phyloP scores from a whole-genome alignment of 2,329 filamentous ascomycete species.

The Ustulina deusta region DNA sequence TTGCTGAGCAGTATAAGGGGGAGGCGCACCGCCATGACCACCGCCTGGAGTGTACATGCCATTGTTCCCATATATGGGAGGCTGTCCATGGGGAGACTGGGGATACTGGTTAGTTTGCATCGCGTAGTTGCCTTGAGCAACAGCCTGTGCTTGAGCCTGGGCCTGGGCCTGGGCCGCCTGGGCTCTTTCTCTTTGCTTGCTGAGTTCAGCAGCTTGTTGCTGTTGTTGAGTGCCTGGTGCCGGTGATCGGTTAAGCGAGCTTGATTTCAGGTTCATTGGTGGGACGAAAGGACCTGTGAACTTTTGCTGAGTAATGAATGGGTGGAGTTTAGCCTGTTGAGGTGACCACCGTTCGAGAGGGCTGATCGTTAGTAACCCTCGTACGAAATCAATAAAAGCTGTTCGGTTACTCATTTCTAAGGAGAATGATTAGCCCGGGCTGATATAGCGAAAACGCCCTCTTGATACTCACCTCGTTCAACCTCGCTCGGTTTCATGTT shows the following conservation, averaged over 20 bases:
- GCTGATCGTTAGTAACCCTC: slow-evolving; percentile 92
- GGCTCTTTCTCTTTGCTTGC: slow-evolving; percentile 91
- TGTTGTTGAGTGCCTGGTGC: slow-evolving; percentile 96
- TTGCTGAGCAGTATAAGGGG: slow-evolving; percentile 81
- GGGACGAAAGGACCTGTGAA: slow-evolving; percentile 96
- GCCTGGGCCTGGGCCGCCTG: slow-evolving; percentile 70
- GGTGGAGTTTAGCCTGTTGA: slow-evolving; percentile 95
- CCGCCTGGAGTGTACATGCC: slow-evolving; percentile 78
- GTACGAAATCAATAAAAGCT: slow-evolving; percentile 97
- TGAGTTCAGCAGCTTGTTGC: slow-evolving; percentile 91
- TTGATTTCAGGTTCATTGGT: slow-evolving; percentile 94
- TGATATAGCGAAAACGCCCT: slow-evolving; percentile 22
- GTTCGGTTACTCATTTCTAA: slow-evolving; percentile 98
- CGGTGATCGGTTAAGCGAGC: slow-evolving; percentile 85
- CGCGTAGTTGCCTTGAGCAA: slow-evolving; percentile 74
- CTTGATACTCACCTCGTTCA: slow-evolving; percentile 79
- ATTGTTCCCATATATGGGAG: slow-evolving; percentile 84
- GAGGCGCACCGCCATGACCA: slow-evolving; percentile 72
- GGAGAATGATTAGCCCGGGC: slow-evolving; percentile 29
- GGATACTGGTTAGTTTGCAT: slow-evolving; percentile 62
- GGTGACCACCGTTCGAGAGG: slow-evolving; percentile 97
- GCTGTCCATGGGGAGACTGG: slow-evolving; percentile 60
- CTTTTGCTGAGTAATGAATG: slow-evolving; percentile 98
- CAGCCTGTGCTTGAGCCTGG: slow-evolving; percentile 76
- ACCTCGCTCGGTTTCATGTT: slow-evolving; percentile 99